phyloP scores from a whole-genome alignment of 192 early-diverging fungal genomes.

The Piromyces sp. region DNA sequence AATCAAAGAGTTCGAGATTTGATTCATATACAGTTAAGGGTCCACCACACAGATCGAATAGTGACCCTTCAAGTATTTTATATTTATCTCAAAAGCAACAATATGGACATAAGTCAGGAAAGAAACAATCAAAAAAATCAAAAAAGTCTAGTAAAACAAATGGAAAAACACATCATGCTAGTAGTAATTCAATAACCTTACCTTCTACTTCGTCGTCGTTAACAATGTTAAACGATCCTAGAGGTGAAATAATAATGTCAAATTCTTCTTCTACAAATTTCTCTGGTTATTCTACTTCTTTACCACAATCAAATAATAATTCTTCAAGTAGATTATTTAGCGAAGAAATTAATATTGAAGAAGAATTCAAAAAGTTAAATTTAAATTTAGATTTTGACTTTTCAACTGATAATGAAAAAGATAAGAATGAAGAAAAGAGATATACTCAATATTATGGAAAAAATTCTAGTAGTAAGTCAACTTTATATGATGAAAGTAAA shows the following conservation, averaged over 20 bases:
- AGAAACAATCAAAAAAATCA: neutral
- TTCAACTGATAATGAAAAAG: neutral
- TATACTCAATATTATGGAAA: neutral
- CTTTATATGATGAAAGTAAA: neutral
- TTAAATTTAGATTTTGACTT: neutral
- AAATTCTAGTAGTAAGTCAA: neutral
- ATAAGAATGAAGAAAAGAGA: neutral
- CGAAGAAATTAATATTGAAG: neutral
- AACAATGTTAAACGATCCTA: neutral
- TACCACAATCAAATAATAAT: neutral
- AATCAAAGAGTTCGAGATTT: neutral
- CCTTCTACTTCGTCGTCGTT: neutral
- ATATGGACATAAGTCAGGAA: no score
- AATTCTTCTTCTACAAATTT: neutral
- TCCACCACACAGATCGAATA: neutral
- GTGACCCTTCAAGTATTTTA: neutral
- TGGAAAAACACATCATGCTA: neutral
- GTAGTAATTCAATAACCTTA: neutral
- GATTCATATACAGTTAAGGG: neutral
- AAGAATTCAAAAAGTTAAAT: neutral
- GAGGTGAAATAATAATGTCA: neutral
- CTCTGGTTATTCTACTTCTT: neutral
- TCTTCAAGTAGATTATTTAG: neutral
- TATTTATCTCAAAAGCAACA: neutral
- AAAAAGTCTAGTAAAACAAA: neutral